Percentiles rank a stretch among this genome's conserved stretches.
These are phyloP conservation scores for Gentiana dahurica DNA, from an alignment of 257 asterid species.

Conservation along the genomic window DNA sequence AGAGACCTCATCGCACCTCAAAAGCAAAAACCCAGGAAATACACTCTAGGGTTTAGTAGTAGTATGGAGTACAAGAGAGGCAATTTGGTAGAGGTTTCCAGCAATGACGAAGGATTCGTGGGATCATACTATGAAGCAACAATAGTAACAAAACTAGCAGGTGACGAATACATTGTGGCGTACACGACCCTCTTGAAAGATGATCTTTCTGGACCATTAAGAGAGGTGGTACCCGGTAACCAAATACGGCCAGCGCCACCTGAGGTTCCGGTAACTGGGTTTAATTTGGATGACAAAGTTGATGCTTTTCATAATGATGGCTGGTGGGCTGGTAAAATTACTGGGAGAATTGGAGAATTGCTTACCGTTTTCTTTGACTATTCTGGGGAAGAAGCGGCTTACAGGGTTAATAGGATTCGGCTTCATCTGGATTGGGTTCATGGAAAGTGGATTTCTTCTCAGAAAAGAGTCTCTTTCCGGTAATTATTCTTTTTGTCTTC, in stretches of 20 bases:
- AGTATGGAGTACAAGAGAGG: constrained; percentile 7
- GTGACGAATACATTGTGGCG: constrained; percentile 9
- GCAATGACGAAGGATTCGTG: constrained; percentile 12
- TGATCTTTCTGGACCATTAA: constrained; percentile 16
- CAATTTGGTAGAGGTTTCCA: constrained; percentile 12
- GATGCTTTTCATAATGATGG: constrained; percentile 25
- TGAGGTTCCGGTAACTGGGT: background rate
- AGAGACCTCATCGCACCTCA: too few relatives aligned
- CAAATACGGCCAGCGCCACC: constrained; percentile 23
- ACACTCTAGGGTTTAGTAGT: too few relatives aligned
- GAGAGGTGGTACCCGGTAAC: constrained; percentile 15
- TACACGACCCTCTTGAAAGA: constrained; percentile 13
- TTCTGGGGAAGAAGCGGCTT: constrained; percentile 16
- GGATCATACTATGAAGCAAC: constrained; percentile 20
- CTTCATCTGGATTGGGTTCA: constrained; percentile 27
- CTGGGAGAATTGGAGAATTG: background rate
- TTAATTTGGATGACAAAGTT: constrained; percentile 2
- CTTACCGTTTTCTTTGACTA: constrained; percentile 18
- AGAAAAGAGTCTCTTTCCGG: background rate
- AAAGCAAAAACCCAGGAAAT: too few relatives aligned
- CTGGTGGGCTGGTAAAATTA: constrained; percentile 23
- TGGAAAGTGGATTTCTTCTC: constrained; percentile 16
- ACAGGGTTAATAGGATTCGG: constrained; percentile 10
- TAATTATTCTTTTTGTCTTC: background rate
- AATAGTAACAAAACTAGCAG: constrained; percentile 4